These are phyloP conservation scores for Immersiporthe knoxdaviesiana DNA, from an alignment of 2,329 filamentous ascomycete genomes.

Conservation along the genomic window DNA sequence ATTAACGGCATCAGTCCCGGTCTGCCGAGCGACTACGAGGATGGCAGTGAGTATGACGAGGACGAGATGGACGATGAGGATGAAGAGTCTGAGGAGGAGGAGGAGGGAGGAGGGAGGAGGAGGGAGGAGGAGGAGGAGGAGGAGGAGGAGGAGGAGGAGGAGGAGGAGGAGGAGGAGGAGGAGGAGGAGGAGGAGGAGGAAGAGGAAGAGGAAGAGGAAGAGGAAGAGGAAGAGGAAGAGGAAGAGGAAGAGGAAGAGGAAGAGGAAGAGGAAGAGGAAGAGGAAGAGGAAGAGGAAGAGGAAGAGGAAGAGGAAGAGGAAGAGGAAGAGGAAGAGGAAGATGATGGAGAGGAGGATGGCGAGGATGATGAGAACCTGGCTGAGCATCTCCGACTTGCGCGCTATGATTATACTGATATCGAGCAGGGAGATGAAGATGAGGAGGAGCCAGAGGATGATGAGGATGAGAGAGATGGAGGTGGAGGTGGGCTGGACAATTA, in stretches of 20 bases:
- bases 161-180: slow-evolving; percentile 37
- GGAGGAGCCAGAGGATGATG: slow-evolving; percentile 32
- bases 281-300: slow-evolving; percentile 36
- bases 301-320: no score
- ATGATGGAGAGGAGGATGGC: slow-evolving; percentile 32
- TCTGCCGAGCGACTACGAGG: slow-evolving; percentile 31
- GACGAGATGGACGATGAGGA: slow-evolving; percentile 34
- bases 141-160: slow-evolving; percentile 33
- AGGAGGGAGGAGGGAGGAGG: slow-evolving; percentile 36
- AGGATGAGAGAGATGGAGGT: slow-evolving; percentile 30
- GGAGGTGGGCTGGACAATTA: slow-evolving; percentile 27
- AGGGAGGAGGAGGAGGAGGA: slow-evolving; percentile 38
- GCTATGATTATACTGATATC: slow-evolving; percentile 26
- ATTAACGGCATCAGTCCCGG: slow-evolving; percentile 15
- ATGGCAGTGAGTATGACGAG: slow-evolving; percentile 37
- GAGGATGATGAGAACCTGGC: slow-evolving; percentile 36
- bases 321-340: slow-evolving; percentile 34
- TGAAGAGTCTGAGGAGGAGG: slow-evolving; percentile 36
- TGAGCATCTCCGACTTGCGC: slow-evolving; percentile 13
- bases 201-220: slow-evolving; percentile 33
- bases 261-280: slow-evolving; percentile 33
- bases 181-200: slow-evolving; percentile 37
- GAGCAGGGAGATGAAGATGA: slow-evolving; percentile 33
- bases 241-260: slow-evolving; percentile 37
- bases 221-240: slow-evolving; percentile 36